Evolutionary conservation across 768 basidiomycete species (phyloP), one percentile per base, ranked within the genome.

Genomic region (Polyporus arcularius): DNA sequence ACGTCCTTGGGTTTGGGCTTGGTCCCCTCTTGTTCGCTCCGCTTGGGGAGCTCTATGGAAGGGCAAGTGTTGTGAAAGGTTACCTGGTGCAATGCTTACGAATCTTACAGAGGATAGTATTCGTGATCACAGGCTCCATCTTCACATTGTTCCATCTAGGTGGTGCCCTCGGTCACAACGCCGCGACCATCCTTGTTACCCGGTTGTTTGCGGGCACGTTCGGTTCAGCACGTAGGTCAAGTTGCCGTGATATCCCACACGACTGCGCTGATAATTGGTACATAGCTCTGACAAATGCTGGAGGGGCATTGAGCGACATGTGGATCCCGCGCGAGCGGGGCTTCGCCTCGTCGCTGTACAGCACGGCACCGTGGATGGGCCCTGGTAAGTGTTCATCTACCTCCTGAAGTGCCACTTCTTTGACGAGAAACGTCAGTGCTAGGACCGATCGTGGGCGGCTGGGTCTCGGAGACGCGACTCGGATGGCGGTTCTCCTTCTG

Each of bases 391-490:
- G 4, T 0, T n/a, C 32, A 14, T 30, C 12, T 1, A 0, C 3
- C 11, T 14, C 12, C 7, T 4, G 4, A 18, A 16, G 2, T 5
- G 2, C 14, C 9, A 8, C 4, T 38, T 6, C 11, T 11, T 30
- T 15, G 4, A 42, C 40, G 8, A 14, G 15, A 1, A 10, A 50
- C 39, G 10, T 12, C 64, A 84, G 84, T 86, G 5, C 74, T 85
- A n/a, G 87, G 87, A 1, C 87, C 87, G 2, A 81, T 90, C 55
- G 81, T 87, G 30, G 85, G 88, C 21, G 86, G 85, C n/a, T 86
- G 81, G 71, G 81, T 85, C 12, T 82, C 79, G 15, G 60, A 72
- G 69, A 80, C 70, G 10, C 72, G 66, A 26, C 75, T 84, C 10
- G 82, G 82, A 18, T 89, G 85, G 85, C 78, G 80, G 41, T 85